Conservation (phyloP, 345 rosid species). For the Iberis pinnata region DNA sequence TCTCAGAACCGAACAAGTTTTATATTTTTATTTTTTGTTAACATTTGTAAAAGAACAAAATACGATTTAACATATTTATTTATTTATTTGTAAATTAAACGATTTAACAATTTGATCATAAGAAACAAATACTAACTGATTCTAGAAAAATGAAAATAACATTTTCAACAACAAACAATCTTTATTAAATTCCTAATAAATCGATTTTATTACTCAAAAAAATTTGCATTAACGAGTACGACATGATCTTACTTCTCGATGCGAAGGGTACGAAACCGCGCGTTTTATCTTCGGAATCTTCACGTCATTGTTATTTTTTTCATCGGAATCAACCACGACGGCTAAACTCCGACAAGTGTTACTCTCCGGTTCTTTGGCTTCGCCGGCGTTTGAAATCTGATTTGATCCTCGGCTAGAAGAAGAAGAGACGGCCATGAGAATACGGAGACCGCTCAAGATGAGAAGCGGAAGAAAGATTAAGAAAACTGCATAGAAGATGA, state of each 20-base stretch:
- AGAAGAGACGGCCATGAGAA: conserved; percentile 4
- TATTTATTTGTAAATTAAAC: too few relatives aligned
- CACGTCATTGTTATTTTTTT: not conserved
- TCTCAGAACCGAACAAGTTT: too few relatives aligned
- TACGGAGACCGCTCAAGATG: conserved; percentile 8
- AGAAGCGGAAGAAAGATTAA: conserved; percentile 20
- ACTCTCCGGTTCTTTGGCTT: not conserved
- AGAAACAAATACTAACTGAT: too few relatives aligned
- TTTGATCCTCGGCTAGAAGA: not conserved
- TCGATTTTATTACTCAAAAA: too few relatives aligned
- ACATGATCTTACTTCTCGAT: conserved; percentile 6
- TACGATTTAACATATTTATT: too few relatives aligned
- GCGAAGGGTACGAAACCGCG: conserved; percentile 19
- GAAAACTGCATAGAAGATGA: conserved; percentile 19
- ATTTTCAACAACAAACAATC: too few relatives aligned
- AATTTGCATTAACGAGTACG: too few relatives aligned
- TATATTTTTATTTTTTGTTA: too few relatives aligned
- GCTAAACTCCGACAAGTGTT: conserved; percentile 19
- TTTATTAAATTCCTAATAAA: too few relatives aligned
- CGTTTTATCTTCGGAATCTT: conserved; percentile 15
- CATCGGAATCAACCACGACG: conserved; percentile 8
- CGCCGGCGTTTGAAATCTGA: conserved; percentile 13
- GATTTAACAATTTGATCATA: too few relatives aligned
- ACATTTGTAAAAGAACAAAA: too few relatives aligned
- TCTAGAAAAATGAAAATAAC: too few relatives aligned